A percentile compares a stretch with the other conserved stretches of the same genome.
These are phyloP conservation scores for Vitis cinerea DNA, from an alignment of 164 flowering plant genomes.

Conservation along the genomic window DNA sequence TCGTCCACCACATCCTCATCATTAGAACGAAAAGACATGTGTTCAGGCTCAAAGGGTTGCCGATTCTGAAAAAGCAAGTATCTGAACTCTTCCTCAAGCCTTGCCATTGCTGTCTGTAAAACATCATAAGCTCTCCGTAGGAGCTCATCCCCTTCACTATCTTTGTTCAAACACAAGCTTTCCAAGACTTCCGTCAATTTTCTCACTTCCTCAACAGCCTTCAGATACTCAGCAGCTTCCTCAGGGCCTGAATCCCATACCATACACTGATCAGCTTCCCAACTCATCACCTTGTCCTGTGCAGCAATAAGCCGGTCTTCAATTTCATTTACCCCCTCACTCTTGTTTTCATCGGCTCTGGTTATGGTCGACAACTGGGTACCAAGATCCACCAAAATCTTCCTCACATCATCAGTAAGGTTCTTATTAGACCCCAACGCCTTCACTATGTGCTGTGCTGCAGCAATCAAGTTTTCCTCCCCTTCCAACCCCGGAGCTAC, in stretches of 20 bases:
- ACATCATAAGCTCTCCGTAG: constrained; percentile 49
- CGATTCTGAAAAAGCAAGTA: constrained; percentile 58
- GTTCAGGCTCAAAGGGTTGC: constrained; percentile 70
- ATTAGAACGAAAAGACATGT: constrained; percentile 63
- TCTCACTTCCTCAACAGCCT: constrained; percentile 50
- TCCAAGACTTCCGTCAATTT: constrained; percentile 48
- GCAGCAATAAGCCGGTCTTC: constrained; percentile 37
- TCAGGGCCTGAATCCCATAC: constrained; percentile 67
- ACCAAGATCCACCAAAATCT: constrained; percentile 54
- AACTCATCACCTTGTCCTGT: constrained; percentile 51
- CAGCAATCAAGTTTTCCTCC: constrained; percentile 67
- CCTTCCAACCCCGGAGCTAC: constrained; percentile 25
- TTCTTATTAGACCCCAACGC: constrained; percentile 58
- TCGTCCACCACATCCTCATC: constrained; percentile 53
- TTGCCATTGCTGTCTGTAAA: constrained; percentile 73
- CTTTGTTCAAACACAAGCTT: constrained; percentile 23
- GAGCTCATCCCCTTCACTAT: constrained; percentile 28
- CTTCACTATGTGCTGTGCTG: constrained; percentile 52
- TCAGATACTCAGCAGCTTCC: constrained; percentile 54
- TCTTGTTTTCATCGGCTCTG: constrained; percentile 18
- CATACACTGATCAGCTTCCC: constrained; percentile 67
- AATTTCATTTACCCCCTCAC: constrained; percentile 25
- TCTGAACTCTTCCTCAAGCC: constrained; percentile 77
- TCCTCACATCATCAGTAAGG: constrained; percentile 45
- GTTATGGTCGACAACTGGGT: constrained; percentile 41